Base-by-base conservation (phyloP, 345 rosid species). In the thale cress (Arabidopsis thaliana) region DNA sequence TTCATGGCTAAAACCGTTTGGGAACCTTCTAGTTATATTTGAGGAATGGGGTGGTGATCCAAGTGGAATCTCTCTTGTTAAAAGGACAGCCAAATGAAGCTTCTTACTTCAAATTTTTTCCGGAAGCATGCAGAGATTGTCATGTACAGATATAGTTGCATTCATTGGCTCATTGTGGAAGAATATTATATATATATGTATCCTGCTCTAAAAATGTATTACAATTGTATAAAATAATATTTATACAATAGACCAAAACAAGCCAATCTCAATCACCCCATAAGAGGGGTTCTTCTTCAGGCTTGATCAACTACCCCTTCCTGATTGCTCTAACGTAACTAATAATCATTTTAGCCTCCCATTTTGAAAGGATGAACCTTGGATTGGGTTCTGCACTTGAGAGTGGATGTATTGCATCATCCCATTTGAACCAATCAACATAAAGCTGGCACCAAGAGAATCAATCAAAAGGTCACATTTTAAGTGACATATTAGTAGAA, bases 11-110 rank as follows among this genome's bases (percentile, higher is more conserved):
- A 83, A 84, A 36, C 97, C 99, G 28, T 78, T 84, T 1, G 93
- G 87, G 65, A 95, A 95, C 79, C 79, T 95, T 75, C 34, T 95
- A 68, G 97, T 92, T 55, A 85, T 92, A 67, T 90, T 92, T 49
- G 99, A 95, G 80, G 99, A 95, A 79, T 92, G 85, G 91, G 98
- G 98, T 40, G 98, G 99, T 61, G 89, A 95, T 52, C 97, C 99
- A 0, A 92, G 86, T 59, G 93, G 91, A 12, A 87, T 92, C 75
- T 81, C 89, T 63, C 69, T 95, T 80, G 98, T 90, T 24, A 83
- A 88, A 74, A 80, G 96, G 79, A 79, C 84, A 28, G 2, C 6
- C 44, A 28, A 46, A n/a, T 69, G 57, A 69, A 45, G 86, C 52
- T 68, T 41, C 44, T 28, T 46, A 61, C 38, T 36, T 23, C 11